Conservation (phyloP, 768 basidiomycete genomes). For the Boletus subparvulus region DNA sequence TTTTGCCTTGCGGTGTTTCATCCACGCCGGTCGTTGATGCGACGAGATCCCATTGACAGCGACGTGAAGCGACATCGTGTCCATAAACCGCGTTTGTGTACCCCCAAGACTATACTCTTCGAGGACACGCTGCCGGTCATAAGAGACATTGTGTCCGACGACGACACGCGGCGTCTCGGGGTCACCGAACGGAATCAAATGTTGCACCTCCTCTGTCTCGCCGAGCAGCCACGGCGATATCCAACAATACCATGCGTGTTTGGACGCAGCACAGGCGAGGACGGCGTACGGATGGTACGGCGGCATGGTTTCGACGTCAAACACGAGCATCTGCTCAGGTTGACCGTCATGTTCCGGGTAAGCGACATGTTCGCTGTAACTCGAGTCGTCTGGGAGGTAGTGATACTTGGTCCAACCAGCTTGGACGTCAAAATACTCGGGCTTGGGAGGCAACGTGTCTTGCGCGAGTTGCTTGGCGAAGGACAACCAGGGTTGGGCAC, state of each 20-base stretch:
- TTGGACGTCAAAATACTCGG: slow-evolving; percentile 50
- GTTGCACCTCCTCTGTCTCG: slow-evolving; percentile 52
- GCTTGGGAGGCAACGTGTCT: slow-evolving; percentile 58
- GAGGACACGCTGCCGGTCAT: slow-evolving; percentile 78
- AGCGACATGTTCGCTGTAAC: slow-evolving; percentile 70
- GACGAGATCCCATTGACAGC: slow-evolving; percentile 94
- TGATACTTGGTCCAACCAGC: slow-evolving; percentile 92
- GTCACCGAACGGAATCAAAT: slow-evolving; percentile 75
- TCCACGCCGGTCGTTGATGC: slow-evolving; percentile 92
- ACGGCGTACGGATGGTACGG: slow-evolving; percentile 77
- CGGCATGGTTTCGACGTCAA: slow-evolving; percentile 94
- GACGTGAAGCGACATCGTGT: slow-evolving; percentile 94
- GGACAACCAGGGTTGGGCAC: slow-evolving; percentile 75
- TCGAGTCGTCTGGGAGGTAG: slow-evolving; percentile 68
- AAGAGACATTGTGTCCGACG: slow-evolving; percentile 94
- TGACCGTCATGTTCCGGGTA: slow-evolving; percentile 63
- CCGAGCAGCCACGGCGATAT: slow-evolving; percentile 90
- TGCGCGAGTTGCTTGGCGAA: slow-evolving; percentile 61
- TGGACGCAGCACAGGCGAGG: slow-evolving; percentile 85
- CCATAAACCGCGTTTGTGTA: slow-evolving; percentile 78
- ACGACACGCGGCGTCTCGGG: slow-evolving; percentile 57
- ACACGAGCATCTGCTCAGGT: slow-evolving; percentile 73
- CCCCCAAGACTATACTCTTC: slow-evolving; percentile 79
- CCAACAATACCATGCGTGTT: slow-evolving; percentile 93
- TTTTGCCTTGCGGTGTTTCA: slow-evolving; percentile 76